These are phyloP conservation scores for Aspergillus alliaceus DNA, from an alignment of 2,329 filamentous ascomycete species.

Conservation along the genomic window DNA sequence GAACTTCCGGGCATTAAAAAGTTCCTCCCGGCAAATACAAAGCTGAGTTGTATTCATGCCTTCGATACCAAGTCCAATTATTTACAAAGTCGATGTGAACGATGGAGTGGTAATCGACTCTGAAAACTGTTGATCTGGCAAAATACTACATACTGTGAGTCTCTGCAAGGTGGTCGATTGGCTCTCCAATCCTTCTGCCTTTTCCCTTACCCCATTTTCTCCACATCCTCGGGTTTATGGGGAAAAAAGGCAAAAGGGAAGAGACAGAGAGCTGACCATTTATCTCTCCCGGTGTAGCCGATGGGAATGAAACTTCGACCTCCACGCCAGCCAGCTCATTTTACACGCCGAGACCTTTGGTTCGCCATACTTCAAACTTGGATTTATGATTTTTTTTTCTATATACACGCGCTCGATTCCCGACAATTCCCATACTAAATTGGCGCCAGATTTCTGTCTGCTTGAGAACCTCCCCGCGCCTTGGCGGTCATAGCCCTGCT, in stretches of 20 bases:
- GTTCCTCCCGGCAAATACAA: not conserved
- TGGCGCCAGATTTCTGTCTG: not conserved
- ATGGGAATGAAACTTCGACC: not conserved
- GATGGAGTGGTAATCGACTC: not conserved
- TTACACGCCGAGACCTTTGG: not conserved
- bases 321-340: not conserved
- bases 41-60: too few relatives aligned
- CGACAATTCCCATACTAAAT: not conserved
- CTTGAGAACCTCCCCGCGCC: not conserved
- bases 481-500: not conserved
- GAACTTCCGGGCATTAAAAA: constrained; percentile 17
- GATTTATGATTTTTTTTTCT: not conserved
- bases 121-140: not conserved
- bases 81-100: too few relatives aligned
- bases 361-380: not conserved
- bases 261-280: constrained; percentile 6
- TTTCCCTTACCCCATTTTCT: constrained; percentile 12
- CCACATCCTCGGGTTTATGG: constrained; percentile 16
- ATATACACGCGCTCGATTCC: not conserved
- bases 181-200: constrained; percentile 2
- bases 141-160: not conserved
- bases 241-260: constrained; percentile 7
- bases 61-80: too few relatives aligned
- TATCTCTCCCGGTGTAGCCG: not conserved
- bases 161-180: not conserved